Evolutionary conservation across 768 basidiomycete species (phyloP), one percentile per base, ranked within the genome.

Genomic region (Daedalea quercina): DNA sequence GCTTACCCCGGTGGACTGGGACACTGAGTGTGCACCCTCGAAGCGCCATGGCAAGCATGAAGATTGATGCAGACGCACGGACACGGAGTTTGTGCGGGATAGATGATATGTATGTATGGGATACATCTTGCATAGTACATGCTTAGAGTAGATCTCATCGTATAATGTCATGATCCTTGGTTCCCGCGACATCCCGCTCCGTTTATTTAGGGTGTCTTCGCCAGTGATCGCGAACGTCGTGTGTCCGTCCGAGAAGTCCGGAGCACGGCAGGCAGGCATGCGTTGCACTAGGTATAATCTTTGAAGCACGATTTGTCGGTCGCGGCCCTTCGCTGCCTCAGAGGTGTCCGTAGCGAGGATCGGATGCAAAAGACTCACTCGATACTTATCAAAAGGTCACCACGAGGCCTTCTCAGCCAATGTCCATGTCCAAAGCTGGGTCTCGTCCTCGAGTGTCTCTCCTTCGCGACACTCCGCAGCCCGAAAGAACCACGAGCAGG

Each of bases 1-100:
- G 59, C 71, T 90, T 2, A 84, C 83, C 3, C 86, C 87, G 11
- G 60, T 60, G 3, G 74, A 90, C 55, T 90, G 84, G 80, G 80
- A 75, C 44, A 65, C 66, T 4, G 88, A 89, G 63, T 90, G 88
- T 48, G 50, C 60, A 41, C 35, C 51, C 22, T 2, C 34, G 48
- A 34, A 4, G 4, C 28, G 11, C 28, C 28, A 11, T 11, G 33
- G 26, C 11, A 19, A 15, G 13, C 20, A 20, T 40, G 34, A 37
- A 9, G 22, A n/a, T 7, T 22, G 19, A 31, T 11, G 28, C 6
- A 6, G 6, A 9, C 19, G 3, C 11, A 20, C 23, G 44, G 23
- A 22, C 20, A 13, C 13, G 20, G 44, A 20, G 44, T 44, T 22
- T 26, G 23, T 22, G 12, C 24, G 9, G 44, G 11, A 23, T 40